phyloP scores from a whole-genome alignment of 495 filamentous ascomycete genomes.

The Physcia stellaris region DNA sequence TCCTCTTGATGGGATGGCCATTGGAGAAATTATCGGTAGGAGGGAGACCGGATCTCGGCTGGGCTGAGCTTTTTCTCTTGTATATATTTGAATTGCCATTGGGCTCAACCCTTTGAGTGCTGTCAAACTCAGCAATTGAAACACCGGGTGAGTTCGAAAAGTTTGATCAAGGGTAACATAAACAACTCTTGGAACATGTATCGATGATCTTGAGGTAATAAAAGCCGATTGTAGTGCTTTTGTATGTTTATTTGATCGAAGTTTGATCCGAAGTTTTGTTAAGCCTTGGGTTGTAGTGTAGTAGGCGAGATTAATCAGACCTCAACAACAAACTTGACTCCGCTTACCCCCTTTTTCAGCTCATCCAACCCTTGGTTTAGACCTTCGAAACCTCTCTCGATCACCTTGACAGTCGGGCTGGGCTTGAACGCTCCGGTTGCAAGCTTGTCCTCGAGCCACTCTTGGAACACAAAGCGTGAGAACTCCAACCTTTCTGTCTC shows the following conservation, averaged over 20 bases:
- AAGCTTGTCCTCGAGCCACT: conserved; percentile 29
- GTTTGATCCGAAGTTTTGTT: too few species aligned
- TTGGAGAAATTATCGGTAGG: too few species aligned
- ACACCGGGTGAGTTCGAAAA: too few species aligned
- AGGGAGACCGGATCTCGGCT: too few species aligned
- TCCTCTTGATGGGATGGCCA: too few species aligned
- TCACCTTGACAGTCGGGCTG: conserved; percentile 28
- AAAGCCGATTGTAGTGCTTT: conserved; percentile 1
- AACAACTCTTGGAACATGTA: conserved; percentile 45
- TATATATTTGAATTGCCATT: too few species aligned
- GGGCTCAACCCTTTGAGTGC: too few species aligned
- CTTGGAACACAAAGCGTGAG: conserved; percentile 27
- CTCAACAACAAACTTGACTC: conserved; percentile 34
- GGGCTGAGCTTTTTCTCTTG: too few species aligned
- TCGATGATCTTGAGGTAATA: conserved; percentile 40
- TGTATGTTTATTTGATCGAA: not conserved
- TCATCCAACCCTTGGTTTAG: conserved; percentile 31
- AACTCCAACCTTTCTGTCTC: conserved; percentile 23
- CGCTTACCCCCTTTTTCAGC: conserved; percentile 31
- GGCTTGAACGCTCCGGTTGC: conserved; percentile 27
- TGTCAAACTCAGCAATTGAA: too few species aligned
- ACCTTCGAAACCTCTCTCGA: conserved; percentile 29
- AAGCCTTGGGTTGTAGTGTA: too few species aligned
- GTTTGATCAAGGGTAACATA: too few species aligned
- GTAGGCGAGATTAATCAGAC: conserved; percentile 16